These are phyloP conservation scores for Colletotrichum karsti DNA, from an alignment of 2,329 filamentous ascomycete species.

Conservation along the genomic window DNA sequence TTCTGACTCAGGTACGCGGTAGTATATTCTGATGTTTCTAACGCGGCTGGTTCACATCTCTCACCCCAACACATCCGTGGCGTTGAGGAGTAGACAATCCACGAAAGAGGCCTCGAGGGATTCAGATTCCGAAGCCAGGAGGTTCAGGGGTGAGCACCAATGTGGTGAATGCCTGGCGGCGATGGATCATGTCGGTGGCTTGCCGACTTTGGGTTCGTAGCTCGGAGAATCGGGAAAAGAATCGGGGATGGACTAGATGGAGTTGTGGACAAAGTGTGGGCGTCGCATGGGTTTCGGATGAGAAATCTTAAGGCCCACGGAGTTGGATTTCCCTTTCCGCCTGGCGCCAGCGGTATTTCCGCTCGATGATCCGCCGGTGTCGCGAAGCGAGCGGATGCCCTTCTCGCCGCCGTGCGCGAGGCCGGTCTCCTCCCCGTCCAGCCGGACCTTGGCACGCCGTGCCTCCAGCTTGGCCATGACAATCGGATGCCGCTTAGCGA, in stretches of 20 bases:
- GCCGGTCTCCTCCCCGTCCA: background rate
- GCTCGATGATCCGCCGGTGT: background rate
- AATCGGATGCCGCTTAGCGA: background rate
- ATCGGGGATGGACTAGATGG: background rate
- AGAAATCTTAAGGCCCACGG: background rate
- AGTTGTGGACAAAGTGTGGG: background rate
- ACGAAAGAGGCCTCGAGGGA: background rate
- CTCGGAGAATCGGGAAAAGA: constrained; percentile 7
- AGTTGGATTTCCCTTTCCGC: background rate
- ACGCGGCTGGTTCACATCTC: too few species aligned
- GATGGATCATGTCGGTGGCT: background rate
- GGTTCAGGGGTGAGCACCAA: background rate
- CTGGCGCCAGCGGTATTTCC: background rate
- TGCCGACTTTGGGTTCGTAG: background rate
- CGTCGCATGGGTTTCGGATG: background rate
- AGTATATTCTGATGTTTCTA: background rate
- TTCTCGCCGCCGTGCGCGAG: background rate
- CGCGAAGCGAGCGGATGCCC: background rate
- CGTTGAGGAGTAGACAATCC: too few species aligned
- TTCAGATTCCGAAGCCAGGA: background rate
- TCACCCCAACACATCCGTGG: too few species aligned
- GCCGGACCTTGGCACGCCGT: background rate
- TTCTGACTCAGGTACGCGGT: background rate
- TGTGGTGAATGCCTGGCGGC: background rate
- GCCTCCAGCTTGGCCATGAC: background rate